These are phyloP conservation scores for Phaeosphaeriaceae sp. DNA, from an alignment of 2,329 filamentous ascomycete genomes.

Conservation along the genomic window DNA sequence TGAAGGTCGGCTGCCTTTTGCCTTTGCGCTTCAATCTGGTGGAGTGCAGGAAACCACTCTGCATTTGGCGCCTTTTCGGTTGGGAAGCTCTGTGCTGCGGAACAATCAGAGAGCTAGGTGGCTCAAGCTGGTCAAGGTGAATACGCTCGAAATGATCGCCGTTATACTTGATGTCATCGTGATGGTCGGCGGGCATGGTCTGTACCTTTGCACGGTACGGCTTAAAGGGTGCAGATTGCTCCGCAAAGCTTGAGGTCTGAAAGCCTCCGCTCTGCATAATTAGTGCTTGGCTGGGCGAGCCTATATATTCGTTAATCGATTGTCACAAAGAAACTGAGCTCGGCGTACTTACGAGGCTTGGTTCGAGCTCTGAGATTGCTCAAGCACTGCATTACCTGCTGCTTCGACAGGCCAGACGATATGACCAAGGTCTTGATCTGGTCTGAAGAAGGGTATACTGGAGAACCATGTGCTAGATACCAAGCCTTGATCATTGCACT, in stretches of 20 bases:
- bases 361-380: constrained; percentile 14
- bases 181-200: no score
- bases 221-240: neutral
- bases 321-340: neutral
- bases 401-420: constrained; percentile 1
- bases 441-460: constrained; percentile 6
- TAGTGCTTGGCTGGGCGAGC: neutral
- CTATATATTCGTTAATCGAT: neutral
- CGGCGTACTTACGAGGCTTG: constrained; percentile 2
- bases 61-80: no score
- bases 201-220: no score
- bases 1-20: constrained; percentile 4
- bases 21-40: constrained; percentile 10
- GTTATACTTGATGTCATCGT: no score
- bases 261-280: neutral
- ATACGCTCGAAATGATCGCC: no score
- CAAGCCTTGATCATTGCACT: constrained; percentile 5
- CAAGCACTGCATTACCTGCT: constrained; percentile 10
- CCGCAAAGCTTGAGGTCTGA: neutral
- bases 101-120: no score
- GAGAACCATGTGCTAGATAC: constrained; percentile 7
- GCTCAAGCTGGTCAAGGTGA: no score
- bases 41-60: neutral
- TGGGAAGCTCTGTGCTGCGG: no score
- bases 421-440: constrained; percentile 3